Conservation (phyloP, 78 protist species). For the Tieghemostelium lacteum region DNA sequence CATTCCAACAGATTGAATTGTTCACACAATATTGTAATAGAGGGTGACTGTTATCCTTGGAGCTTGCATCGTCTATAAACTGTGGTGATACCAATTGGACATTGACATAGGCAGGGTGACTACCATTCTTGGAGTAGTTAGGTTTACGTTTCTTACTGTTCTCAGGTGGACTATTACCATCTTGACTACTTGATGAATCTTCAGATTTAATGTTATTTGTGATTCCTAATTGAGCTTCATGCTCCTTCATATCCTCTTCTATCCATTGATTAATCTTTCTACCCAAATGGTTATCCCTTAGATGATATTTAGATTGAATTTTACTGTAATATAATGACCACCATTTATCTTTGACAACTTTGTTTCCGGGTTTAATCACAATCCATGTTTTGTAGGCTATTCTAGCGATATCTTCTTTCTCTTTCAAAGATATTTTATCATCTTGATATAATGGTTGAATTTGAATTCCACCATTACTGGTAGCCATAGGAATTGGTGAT, state of each 20-base stretch:
- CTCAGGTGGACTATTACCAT: neutral
- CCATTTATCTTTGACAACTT: constrained; percentile 69
- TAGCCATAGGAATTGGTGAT: neutral
- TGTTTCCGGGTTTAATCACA: constrained; percentile 46
- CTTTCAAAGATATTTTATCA: constrained; percentile 25
- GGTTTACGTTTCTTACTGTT: constrained; percentile 39
- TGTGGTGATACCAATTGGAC: constrained; percentile 45
- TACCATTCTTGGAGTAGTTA: constrained; percentile 52
- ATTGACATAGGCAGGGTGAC: constrained; percentile 46
- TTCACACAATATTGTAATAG: constrained; percentile 22
- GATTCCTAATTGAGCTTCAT: constrained; percentile 19
- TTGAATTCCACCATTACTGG: neutral
- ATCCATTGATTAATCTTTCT: constrained; percentile 71
- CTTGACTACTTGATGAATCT: neutral
- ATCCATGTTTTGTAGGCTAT: constrained; percentile 53
- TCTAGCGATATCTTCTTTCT: constrained; percentile 61
- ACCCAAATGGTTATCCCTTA: constrained; percentile 54
- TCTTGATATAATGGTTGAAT: neutral
- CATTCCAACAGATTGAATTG: constrained; percentile 39
- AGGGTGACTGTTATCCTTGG: neutral
- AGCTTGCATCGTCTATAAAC: no score
- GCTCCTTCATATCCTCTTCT: constrained; percentile 65
- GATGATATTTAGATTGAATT: constrained; percentile 42
- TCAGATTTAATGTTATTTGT: neutral
- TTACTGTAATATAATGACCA: constrained; percentile 57